phyloP scores from a whole-genome alignment of 1,284 basidiomycete genomes.

The Boletus smithii region DNA sequence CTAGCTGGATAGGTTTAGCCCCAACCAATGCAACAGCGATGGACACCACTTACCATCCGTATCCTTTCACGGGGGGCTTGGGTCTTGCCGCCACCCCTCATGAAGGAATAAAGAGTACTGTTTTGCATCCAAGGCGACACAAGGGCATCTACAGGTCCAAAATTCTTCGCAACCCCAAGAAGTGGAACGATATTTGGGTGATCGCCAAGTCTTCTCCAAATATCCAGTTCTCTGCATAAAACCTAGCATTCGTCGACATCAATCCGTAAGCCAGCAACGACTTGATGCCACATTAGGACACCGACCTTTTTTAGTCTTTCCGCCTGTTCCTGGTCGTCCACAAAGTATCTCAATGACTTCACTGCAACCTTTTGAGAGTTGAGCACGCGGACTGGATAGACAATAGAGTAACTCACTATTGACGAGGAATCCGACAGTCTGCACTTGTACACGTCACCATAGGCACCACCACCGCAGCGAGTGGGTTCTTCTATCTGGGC shows the following conservation, averaged over 20 bases:
- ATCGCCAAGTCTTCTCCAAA: slow-evolving; percentile 3
- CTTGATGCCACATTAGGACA: not conserved
- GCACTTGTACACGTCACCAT: slow-evolving; percentile 3
- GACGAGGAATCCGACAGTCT: not conserved
- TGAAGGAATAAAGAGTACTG: slow-evolving; percentile 1
- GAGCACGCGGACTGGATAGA: not conserved
- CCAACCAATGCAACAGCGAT: not conserved
- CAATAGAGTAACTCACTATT: not conserved
- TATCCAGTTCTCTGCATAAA: not conserved
- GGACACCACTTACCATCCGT: not conserved
- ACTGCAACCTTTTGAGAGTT: not conserved
- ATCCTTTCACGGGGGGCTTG: not conserved
- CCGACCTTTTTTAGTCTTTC: not conserved
- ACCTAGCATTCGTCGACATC: not conserved
- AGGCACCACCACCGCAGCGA: not conserved
- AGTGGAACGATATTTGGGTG: slow-evolving; percentile 3
- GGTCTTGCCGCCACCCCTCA: not conserved
- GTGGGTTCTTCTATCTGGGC: not conserved
- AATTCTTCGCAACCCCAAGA: slow-evolving; percentile 1
- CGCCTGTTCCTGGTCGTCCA: not conserved
- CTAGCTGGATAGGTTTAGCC: not conserved
- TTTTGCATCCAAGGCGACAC: slow-evolving; percentile 5
- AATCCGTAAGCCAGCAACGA: too few species aligned
- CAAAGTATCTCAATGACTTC: not conserved
- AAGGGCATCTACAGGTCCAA: not conserved